Base-by-base conservation (phyloP, 768 basidiomycete genomes). In the Naematelia encephala region DNA sequence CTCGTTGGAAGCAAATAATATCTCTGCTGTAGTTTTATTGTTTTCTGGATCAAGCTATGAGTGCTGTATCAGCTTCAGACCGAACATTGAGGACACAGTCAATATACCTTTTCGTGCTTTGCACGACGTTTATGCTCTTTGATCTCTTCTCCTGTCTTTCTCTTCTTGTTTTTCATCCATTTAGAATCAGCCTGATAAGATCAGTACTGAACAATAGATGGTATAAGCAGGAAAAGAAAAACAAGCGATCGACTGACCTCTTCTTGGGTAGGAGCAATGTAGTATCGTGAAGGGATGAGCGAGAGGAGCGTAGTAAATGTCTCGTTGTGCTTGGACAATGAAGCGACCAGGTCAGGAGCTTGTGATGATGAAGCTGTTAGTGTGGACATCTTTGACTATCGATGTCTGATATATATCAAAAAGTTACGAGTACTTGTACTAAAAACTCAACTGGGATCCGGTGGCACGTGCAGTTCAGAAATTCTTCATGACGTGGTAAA, bases 41-140 rank as follows among this genome's bases (percentile, higher is more conserved):
- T 94, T 92, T 4, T 85, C 87, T 0, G 94, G 94, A 76, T 98
- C 91, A 67, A 96, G 88, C 92, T 98, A n/a, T n/a, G 43, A 4
- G 19, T 3, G 2, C 23, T 13, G 4, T 25, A 25, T 52, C 25
- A 19, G 42, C 4, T 25, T 48, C 46, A 5, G n/a, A 19, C 8
- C 19, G 46, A 21, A 48, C 46, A 48, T 8, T 54, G 13, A 2
- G 46, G n/a, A n/a, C n/a, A n/a, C n/a, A n/a, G n/a, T n/a, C n/a
- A n/a, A n/a, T n/a, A n/a, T 29, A 89, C 92, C 83, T 92, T 93
- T 56, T 89, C 88, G 44, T 85, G 83, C 74, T 87, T 90, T 0
- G 90, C 90, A 68, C 90, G 91, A 78, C 88, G 90, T 11, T 88
- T 85, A 1, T 86, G 88, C 76, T 93, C 90, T 73, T 94, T 91